phyloP scores from a whole-genome alignment of 2,329 filamentous ascomycete species.

The Trichophyton rubrum region DNA sequence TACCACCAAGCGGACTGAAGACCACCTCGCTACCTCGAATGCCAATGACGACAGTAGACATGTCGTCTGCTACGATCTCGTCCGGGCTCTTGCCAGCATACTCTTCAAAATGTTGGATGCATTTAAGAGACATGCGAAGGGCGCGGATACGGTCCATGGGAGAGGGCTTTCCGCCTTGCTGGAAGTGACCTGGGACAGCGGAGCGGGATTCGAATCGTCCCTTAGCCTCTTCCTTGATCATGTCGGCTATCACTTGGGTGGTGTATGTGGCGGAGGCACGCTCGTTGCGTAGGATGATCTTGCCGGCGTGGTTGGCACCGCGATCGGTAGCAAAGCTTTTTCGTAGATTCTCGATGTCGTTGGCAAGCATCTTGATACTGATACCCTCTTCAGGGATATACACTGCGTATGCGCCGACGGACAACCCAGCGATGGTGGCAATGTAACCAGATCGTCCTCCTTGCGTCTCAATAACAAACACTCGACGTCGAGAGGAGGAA shows the following conservation, averaged over 20 bases:
- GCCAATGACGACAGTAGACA: conserved; percentile 72
- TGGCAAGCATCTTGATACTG: conserved; percentile 79
- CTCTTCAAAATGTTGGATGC: conserved; percentile 76
- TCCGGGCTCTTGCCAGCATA: conserved; percentile 55
- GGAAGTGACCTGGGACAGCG: conserved; percentile 85
- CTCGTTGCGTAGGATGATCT: conserved; percentile 93
- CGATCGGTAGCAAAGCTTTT: conserved; percentile 73
- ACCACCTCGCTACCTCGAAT: conserved; percentile 81
- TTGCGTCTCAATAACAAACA: conserved; percentile 97
- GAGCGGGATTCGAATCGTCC: conserved; percentile 86
- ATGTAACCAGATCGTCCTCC: conserved; percentile 90
- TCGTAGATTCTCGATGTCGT: conserved; percentile 80
- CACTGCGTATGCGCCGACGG: conserved; percentile 83
- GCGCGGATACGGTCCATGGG: conserved; percentile 94
- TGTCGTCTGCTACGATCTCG: conserved; percentile 59
- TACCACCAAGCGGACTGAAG: conserved; percentile 61
- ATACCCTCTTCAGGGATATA: conserved; percentile 97
- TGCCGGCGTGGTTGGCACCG: conserved; percentile 78
- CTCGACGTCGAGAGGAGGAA: conserved; percentile 78
- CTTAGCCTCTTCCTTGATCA: conserved; percentile 86
- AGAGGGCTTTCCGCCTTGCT: conserved; percentile 84
- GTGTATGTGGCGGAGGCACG: conserved; percentile 82
- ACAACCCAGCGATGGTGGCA: conserved; percentile 76
- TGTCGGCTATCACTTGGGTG: conserved; percentile 85
- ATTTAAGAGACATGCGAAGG: conserved; percentile 83